Evolutionary conservation across 306 rosid genomes (phyloP).

Genomic region (Cyclanthera cordifolia): DNA sequence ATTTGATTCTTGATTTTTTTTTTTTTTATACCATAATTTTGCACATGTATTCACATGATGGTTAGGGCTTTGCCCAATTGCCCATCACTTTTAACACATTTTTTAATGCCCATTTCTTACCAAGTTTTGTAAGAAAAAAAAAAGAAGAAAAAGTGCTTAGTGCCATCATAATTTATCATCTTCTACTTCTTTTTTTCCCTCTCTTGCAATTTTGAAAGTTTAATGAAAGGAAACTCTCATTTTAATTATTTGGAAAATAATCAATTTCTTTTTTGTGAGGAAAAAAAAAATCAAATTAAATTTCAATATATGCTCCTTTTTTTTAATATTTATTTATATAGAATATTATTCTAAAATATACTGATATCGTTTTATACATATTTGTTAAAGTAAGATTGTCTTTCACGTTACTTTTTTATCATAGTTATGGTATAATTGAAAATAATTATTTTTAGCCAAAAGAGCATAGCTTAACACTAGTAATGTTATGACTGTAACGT

Average conservation of each 20-base stretch:
- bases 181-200: slow-evolving; percentile 18
- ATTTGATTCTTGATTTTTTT: slow-evolving; percentile 26
- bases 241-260: too few species aligned
- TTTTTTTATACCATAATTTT: slow-evolving; percentile 16
- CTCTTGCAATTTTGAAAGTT: slow-evolving; percentile 16
- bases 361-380: neutral
- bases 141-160: neutral
- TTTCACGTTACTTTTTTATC: neutral
- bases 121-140: slow-evolving; percentile 17
- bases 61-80: slow-evolving; percentile 29
- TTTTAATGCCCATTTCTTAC: too few species aligned
- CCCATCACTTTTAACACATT: slow-evolving; percentile 36
- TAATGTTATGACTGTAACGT: neutral
- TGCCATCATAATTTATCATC: slow-evolving; percentile 9
- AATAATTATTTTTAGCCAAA: neutral
- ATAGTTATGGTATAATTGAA: neutral
- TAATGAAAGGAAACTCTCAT: neutral
- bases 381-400: neutral
- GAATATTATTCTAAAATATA: too few species aligned
- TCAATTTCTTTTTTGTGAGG: too few species aligned
- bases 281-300: neutral
- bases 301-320: neutral
- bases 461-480: neutral
- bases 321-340: neutral
- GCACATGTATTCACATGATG: slow-evolving; percentile 77